Conservation (phyloP, 768 basidiomycete genomes). For the Xanthoconium stramineum region DNA sequence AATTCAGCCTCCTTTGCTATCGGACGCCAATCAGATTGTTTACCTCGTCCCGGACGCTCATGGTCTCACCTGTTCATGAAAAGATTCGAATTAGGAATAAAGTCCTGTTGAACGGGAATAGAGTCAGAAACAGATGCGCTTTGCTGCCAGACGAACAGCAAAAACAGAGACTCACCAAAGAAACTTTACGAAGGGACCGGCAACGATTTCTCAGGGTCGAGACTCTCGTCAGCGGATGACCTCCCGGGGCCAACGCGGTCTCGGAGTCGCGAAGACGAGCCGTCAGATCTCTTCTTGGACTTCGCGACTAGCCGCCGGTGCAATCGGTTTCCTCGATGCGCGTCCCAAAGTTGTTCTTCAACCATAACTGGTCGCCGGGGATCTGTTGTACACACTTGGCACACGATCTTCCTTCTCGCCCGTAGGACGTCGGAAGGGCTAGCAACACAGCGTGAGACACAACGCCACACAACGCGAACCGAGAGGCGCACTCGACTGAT, state of each 20-base stretch:
- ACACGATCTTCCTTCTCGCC: slow-evolving; percentile 56
- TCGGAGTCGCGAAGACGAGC: not conserved
- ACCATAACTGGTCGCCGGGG: slow-evolving; percentile 59
- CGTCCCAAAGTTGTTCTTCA: slow-evolving; percentile 52
- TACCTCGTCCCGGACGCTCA: not conserved
- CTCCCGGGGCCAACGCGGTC: not conserved
- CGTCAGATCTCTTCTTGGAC: slow-evolving; percentile 13
- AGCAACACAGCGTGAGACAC: slow-evolving; percentile 11
- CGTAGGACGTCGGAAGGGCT: slow-evolving; percentile 59
- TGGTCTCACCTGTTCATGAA: slow-evolving; percentile 2
- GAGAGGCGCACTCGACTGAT: slow-evolving; percentile 42
- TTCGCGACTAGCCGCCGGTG: slow-evolving; percentile 50
- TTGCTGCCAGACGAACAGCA: not conserved
- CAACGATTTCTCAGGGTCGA: not conserved
- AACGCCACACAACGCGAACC: not conserved
- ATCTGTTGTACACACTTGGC: slow-evolving; percentile 60
- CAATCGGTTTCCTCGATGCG: slow-evolving; percentile 51
- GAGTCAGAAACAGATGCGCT: not conserved
- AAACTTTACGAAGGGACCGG: slow-evolving; percentile 7
- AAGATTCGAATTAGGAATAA: not conserved
- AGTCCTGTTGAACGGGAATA: not conserved
- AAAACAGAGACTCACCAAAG: slow-evolving; percentile 8
- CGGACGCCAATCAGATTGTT: slow-evolving; percentile 10
- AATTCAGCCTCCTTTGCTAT: not conserved
- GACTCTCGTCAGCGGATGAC: slow-evolving; percentile 5